These are phyloP conservation scores for Mucor lusitanicus DNA, from an alignment of 371 early-diverging fungal species.

Conservation along the genomic window DNA sequence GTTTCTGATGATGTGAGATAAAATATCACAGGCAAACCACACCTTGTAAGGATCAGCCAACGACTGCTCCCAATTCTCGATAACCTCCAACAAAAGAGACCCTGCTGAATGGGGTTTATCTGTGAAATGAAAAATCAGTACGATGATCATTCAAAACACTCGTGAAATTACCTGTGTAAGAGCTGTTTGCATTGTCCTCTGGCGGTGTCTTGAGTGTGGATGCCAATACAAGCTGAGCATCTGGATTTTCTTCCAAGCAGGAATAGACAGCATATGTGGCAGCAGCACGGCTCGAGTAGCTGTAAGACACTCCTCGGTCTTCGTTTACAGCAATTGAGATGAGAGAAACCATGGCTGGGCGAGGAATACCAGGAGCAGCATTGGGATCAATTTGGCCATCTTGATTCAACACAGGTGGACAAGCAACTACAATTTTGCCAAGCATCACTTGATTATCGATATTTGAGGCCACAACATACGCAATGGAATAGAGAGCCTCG, in stretches of 20 bases:
- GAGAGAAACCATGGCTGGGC: conserved; percentile 64
- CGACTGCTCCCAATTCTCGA: conserved; percentile 77
- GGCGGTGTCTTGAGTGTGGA: conserved; percentile 84
- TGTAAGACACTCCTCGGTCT: conserved; percentile 47
- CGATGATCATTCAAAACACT: background rate
- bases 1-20: conserved; percentile 75
- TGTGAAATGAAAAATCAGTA: background rate
- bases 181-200: conserved; percentile 56
- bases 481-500: conserved; percentile 81
- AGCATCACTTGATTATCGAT: conserved; percentile 75
- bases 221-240: conserved; percentile 84
- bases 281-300: conserved; percentile 71
- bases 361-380: conserved; percentile 32
- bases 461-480: conserved; percentile 80
- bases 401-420: conserved; percentile 32
- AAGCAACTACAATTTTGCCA: conserved; percentile 52
- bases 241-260: conserved; percentile 77
- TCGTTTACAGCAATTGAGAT: conserved; percentile 60
- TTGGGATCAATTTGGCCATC: conserved; percentile 28
- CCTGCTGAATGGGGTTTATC: conserved; percentile 79
- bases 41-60: conserved; percentile 78
- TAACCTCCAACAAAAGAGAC: conserved; percentile 74
- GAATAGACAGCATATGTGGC: conserved; percentile 75
- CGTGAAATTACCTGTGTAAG: conserved; percentile 30
- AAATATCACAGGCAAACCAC: conserved; percentile 88